phyloP scores from a whole-genome alignment of 352 stramenopile genomes.

The Phytopythium ostracodes region DNA sequence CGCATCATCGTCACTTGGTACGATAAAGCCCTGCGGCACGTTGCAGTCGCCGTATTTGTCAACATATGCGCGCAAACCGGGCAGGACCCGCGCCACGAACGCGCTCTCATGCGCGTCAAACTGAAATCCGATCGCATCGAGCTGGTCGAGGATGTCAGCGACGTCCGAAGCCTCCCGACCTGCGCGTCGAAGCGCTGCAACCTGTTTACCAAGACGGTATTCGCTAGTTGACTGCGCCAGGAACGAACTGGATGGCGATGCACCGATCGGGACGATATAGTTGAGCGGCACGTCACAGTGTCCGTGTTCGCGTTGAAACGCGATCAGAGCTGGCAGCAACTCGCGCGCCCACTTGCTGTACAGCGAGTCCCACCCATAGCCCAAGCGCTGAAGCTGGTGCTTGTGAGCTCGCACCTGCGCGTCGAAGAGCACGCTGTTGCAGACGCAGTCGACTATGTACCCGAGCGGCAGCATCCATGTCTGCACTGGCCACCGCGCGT shows the following conservation, averaged over 20 bases:
- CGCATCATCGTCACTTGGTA: conserved; percentile 60
- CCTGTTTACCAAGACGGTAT: conserved; percentile 83
- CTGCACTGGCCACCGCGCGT: conserved; percentile 37
- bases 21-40: conserved; percentile 88
- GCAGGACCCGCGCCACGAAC: conserved; percentile 51
- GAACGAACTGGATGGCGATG: neutral
- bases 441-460: conserved; percentile 51
- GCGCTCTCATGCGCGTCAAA: conserved; percentile 62
- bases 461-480: conserved; percentile 42
- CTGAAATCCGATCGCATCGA: conserved; percentile 63
- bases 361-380: conserved; percentile 55
- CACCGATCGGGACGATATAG: conserved; percentile 35
- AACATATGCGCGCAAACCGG: conserved; percentile 84
- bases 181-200: conserved; percentile 53
- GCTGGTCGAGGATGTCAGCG: conserved; percentile 40
- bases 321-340: conserved; percentile 58
- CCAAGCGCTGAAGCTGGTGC: conserved; percentile 35
- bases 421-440: conserved; percentile 35
- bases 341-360: conserved; percentile 55
- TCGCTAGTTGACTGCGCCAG: conserved; percentile 8
- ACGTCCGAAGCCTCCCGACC: conserved; percentile 39
- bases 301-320: conserved; percentile 78
- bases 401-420: conserved; percentile 36
- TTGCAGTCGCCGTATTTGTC: conserved; percentile 82
- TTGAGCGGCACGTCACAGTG: conserved; percentile 87